Evolutionary conservation across 1,139 yeast genomes (phyloP).

Genomic region (Debaryomyces sp.): DNA sequence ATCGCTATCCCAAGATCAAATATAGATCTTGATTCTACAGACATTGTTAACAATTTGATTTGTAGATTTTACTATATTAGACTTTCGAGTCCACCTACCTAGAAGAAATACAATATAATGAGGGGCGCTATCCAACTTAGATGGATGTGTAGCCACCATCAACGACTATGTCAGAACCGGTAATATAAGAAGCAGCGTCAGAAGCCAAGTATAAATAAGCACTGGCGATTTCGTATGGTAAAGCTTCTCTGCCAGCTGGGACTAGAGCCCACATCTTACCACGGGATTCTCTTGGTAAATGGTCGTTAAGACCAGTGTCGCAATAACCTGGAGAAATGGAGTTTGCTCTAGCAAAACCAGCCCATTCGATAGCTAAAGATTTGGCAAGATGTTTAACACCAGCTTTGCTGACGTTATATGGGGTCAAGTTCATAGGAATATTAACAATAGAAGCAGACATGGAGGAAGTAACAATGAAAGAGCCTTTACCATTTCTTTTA

Average conservation of each 20-base stretch:
- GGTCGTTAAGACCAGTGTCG: conserved; percentile 49
- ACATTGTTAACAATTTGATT: background rate
- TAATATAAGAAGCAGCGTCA: conserved; percentile 45
- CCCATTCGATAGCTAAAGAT: conserved; percentile 36
- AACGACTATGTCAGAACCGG: conserved; percentile 49
- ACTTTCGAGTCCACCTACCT: background rate
- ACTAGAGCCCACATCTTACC: conserved; percentile 30
- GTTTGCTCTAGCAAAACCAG: conserved; percentile 35
- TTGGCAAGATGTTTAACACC: conserved; percentile 33
- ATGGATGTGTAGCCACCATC: conserved; percentile 44
- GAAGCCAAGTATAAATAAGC: conserved; percentile 45
- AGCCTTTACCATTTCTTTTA: conserved; percentile 45
- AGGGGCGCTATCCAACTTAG: background rate
- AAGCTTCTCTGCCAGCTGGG: conserved; percentile 46
- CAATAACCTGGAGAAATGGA: conserved; percentile 36
- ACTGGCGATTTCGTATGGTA: conserved; percentile 42
- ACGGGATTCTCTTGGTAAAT: conserved; percentile 27
- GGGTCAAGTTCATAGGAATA: conserved; percentile 65
- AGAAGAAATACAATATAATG: background rate
- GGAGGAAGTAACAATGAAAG: conserved; percentile 62
- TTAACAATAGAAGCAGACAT: conserved; percentile 69
- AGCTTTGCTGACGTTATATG: conserved; percentile 53
- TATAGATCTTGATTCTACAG: background rate
- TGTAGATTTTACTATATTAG: background rate
- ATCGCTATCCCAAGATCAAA: background rate